phyloP scores from a whole-genome alignment of 192 early-diverging fungal genomes.

The Coemansia sp. region DNA sequence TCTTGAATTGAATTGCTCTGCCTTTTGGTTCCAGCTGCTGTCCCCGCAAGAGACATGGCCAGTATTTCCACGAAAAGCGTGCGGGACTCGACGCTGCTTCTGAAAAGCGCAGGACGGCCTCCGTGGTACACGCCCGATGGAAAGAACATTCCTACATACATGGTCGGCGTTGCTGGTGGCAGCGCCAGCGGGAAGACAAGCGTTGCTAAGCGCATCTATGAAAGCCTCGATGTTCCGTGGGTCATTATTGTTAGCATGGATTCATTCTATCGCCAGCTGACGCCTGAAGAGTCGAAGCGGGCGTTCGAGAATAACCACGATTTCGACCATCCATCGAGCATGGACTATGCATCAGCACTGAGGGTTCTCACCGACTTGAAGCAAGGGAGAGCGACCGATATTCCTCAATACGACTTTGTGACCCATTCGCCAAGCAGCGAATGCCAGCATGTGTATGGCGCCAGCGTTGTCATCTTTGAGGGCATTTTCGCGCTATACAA shows the following conservation, averaged over 20 bases:
- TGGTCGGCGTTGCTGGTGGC: constrained; percentile 78
- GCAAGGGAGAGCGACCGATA: constrained; percentile 71
- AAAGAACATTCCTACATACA: constrained; percentile 62
- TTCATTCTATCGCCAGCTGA: constrained; percentile 89
- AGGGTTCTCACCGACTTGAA: constrained; percentile 75
- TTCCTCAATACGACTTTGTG: constrained; percentile 91
- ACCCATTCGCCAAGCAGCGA: constrained; percentile 75
- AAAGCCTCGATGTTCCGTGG: constrained; percentile 76
- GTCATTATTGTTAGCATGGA: constrained; percentile 94
- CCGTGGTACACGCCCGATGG: constrained; percentile 61
- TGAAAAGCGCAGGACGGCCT: constrained; percentile 49
- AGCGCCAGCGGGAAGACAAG: constrained; percentile 86
- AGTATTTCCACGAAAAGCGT: neutral
- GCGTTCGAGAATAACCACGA: constrained; percentile 77
- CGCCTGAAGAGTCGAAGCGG: constrained; percentile 65
- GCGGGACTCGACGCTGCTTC: constrained; percentile 43
- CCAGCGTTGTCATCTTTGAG: constrained; percentile 95
- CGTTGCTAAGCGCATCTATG: constrained; percentile 72
- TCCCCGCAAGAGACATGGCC: neutral
- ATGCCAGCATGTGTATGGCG: constrained; percentile 79
- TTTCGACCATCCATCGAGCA: constrained; percentile 92
- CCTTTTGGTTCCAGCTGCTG: neutral
- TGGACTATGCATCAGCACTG: constrained; percentile 78
- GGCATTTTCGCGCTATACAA: constrained; percentile 97
- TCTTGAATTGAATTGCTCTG: neutral